These are phyloP conservation scores for Ophiostoma novo-ulmi DNA, from an alignment of 2,329 filamentous ascomycete species.

Conservation along the genomic window DNA sequence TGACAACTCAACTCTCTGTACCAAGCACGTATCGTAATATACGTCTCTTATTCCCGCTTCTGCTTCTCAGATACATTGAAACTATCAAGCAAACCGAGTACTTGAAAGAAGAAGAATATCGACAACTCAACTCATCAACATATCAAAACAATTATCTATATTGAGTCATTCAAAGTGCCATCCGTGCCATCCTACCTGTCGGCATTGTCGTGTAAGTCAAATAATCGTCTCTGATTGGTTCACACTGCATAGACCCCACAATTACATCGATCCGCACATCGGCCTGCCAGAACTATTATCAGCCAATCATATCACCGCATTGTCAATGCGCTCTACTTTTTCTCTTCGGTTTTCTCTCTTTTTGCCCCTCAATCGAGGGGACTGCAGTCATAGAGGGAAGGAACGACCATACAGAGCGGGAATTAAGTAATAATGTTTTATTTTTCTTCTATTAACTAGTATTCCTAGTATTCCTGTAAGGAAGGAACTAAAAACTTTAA, in stretches of 20 bases:
- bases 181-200: neutral
- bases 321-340: constrained; percentile 1
- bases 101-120: no score
- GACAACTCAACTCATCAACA: neutral
- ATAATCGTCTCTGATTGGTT: neutral
- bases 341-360: constrained; percentile 4
- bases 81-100: no score
- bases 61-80: no score
- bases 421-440: neutral
- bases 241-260: neutral
- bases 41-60: no score
- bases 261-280: constrained; percentile 4
- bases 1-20: no score
- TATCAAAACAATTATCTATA: neutral
- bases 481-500: neutral
- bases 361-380: constrained; percentile 13
- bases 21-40: no score
- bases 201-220: constrained; percentile 10
- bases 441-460: neutral
- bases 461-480: neutral
- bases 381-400: neutral
- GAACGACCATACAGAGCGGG: constrained; percentile 8
- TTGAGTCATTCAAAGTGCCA: neutral
- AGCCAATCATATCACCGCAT: constrained; percentile 1
- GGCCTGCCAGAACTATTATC: neutral